Evolutionary conservation across 73 alveolate species (phyloP), one percentile per base, ranked within the genome.

Genomic region (Tetrahymena elliotti): DNA sequence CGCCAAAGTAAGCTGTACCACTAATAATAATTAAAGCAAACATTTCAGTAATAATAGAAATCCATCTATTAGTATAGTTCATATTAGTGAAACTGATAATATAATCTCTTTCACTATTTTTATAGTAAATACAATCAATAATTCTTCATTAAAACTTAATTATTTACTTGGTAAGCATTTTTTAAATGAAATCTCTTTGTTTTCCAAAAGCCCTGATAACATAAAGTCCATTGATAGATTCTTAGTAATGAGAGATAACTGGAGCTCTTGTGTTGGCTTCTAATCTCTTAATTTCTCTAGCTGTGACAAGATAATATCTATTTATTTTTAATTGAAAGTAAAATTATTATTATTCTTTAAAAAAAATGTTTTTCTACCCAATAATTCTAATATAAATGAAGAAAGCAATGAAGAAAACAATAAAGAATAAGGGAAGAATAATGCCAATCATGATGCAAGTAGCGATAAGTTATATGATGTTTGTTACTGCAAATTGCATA

Each of bases 241-340:
- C 99, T 52, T 97, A 94, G 52, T 98, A 95, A 95, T 94, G 96
- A 95, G 98, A 97, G 33, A 99, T 83, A 18, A 99, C 97, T 10
- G 99, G 99, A 47, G 98, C 96, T 83, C 97, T 97, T 11, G 99
- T 97, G 36, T 98, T 96, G 11, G 98, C 95, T 94, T 99, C 99
- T 40, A 98, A 41, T 95, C 99, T 97, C 68, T 96, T 93, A 88
- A 97, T 94, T 94, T 99, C 99, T 94, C 98, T 97, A 82, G 97
- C 97, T n/a, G 97, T 84, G 16, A 31, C 37, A 36, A 92, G 84
- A 36, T 53, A 97, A 40, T 68, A 68, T 31, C 88, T 68, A 1
- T 22, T 24, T 68, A 27, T 68, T 22, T 3, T 68, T 27, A 1
- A n/a, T 27, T 0, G 20, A 18, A 22, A n/a, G 3, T 4, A 0